Evolutionary conservation across 352 stramenopile genomes (phyloP), one percentile per base, ranked within the genome.

Genomic region (Pythium sukuiense): DNA sequence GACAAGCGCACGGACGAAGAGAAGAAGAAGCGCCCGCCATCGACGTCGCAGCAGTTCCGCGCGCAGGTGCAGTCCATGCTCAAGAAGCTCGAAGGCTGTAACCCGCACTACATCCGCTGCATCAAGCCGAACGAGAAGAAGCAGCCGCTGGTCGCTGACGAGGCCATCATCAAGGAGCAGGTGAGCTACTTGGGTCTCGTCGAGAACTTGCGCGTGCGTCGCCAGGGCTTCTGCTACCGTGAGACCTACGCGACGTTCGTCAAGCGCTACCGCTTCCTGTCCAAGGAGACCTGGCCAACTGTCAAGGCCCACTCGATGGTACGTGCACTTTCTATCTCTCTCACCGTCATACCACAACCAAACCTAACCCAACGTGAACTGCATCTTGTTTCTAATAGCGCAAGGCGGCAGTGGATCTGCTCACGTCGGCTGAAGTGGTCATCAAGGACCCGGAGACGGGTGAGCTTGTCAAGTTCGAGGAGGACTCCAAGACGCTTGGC

Each of bases 51-150:
- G 73, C 87, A 93, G 72, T 93, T 95, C 76, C 83, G 84, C 43
- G 74, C 70, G 26, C 88, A 97, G 49, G 88, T 95, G 50, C 68
- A 79, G 18, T 83, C 86, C 55, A 71, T 97, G 54, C 75, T 97
- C 4, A 87, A 84, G 67, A 88, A 91, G 63, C 73, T 97, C 32
- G 87, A 94, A 59, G 81, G 79, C 16, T 97, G 90, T 69, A 88
- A 95, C 67, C 91, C 89, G 27, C 85, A 96, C 72, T 97, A 97
- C 76, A 93, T 97, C 35, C 88, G 89, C 50, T 96, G 88, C 67
- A 96, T 97, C 65, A 97, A 97, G 68, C 83, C 88, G 2, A 97
- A 97, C 62, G 87, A 96, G 52, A 76, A 91, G 32, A 97, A 97
- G 72, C 61, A 73, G n/a, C 80, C 85, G n/a, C 69, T 90, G 24